These are phyloP conservation scores for Saitozyma podzolica DNA, from an alignment of 768 basidiomycete genomes.

Conservation along the genomic window DNA sequence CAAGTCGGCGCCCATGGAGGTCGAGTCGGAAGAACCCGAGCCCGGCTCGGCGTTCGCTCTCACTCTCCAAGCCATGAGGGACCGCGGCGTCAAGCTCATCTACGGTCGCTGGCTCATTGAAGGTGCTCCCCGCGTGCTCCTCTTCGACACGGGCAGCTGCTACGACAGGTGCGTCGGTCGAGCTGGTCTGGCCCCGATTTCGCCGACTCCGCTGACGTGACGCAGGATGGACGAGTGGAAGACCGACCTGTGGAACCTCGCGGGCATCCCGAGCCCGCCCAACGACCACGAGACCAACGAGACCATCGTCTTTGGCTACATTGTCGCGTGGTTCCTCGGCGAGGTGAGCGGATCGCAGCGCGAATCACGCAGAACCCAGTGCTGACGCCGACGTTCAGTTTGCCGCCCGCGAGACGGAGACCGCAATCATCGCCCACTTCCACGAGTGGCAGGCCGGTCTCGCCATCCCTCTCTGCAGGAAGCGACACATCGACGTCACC, in stretches of 20 bases:
- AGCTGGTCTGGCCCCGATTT: not conserved
- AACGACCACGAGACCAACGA: constrained; percentile 99
- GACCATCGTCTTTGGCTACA: constrained; percentile 93
- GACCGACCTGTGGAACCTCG: constrained; percentile 94
- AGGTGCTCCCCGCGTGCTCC: constrained; percentile 87
- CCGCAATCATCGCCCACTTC: constrained; percentile 94
- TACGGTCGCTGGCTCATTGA: constrained; percentile 99
- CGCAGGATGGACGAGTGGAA: constrained; percentile 90
- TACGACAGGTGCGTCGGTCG: constrained; percentile 60
- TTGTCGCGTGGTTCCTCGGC: constrained; percentile 99
- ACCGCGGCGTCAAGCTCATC: constrained; percentile 86
- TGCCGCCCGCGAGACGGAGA: constrained; percentile 67
- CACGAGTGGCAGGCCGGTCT: constrained; percentile 99
- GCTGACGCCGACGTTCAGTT: constrained; percentile 21
- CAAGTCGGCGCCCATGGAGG: constrained; percentile 99
- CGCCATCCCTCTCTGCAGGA: constrained; percentile 84
- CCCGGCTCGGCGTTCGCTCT: constrained; percentile 64
- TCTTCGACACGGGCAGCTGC: constrained; percentile 91
- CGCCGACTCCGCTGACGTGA: not conserved
- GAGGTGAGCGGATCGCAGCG: constrained; percentile 66
- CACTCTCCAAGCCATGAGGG: constrained; percentile 77
- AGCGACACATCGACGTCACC: constrained; percentile 95
- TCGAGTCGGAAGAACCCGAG: constrained; percentile 90
- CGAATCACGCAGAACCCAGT: constrained; percentile 17
- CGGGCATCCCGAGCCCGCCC: constrained; percentile 94